A percentile compares a stretch with the other conserved stretches of the same genome.
Conservation (phyloP, 1,284 basidiomycete genomes). For the Boletus nobilissimus region DNA sequence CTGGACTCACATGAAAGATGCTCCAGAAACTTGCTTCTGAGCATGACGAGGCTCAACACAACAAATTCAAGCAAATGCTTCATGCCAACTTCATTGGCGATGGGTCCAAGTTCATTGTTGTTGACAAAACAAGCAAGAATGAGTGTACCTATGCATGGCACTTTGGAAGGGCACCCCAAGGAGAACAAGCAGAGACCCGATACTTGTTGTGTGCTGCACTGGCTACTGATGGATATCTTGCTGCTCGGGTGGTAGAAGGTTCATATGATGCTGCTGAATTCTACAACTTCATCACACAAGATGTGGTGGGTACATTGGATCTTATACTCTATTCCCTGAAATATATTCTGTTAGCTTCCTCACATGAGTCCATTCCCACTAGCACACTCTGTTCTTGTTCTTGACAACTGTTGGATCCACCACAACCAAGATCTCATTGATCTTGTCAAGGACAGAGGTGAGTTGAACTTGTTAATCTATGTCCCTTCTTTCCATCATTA, state of each 20-base stretch:
- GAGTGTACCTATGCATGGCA: constrained; percentile 28
- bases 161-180: not conserved
- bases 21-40: constrained; percentile 34
- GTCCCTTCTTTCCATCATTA: not conserved
- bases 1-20: constrained; percentile 8
- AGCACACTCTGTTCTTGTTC: constrained; percentile 7
- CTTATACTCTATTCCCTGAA: too few species aligned
- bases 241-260: not conserved
- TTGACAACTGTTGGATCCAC: constrained; percentile 11
- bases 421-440: constrained; percentile 15
- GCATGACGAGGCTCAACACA: constrained; percentile 18
- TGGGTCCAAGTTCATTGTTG: constrained; percentile 39
- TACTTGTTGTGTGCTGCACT: constrained; percentile 30
- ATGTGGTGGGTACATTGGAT: too few species aligned
- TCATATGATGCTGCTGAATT: constrained; percentile 15
- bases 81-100: constrained; percentile 23
- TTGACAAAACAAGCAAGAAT: constrained; percentile 46
- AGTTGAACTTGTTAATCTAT: not conserved
- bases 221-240: constrained; percentile 16
- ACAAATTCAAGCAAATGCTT: constrained; percentile 4
- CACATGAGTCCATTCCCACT: constrained; percentile 16
- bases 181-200: constrained; percentile 24
- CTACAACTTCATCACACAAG: constrained; percentile 15
- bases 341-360: too few species aligned
- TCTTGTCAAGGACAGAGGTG: constrained; percentile 1